phyloP scores from a whole-genome alignment of 2,329 filamentous ascomycete species.

The Ophiosphaerella narmari region DNA sequence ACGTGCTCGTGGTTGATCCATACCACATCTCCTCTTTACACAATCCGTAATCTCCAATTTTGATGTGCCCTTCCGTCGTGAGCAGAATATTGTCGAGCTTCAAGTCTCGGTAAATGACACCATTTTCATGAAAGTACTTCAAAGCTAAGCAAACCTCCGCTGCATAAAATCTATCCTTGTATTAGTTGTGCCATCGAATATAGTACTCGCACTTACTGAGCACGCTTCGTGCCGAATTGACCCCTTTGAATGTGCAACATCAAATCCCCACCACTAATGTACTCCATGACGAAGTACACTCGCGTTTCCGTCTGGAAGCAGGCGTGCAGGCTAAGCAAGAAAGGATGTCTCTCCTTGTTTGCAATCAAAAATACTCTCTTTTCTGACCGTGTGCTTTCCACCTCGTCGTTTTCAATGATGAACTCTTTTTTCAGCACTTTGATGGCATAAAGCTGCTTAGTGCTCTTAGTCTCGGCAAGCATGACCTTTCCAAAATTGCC shows the following conservation, averaged over 20 bases:
- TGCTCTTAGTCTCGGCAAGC: constrained; percentile 94
- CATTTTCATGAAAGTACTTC: constrained; percentile 99
- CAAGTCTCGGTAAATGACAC: constrained; percentile 89
- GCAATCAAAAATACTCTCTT: constrained; percentile 97
- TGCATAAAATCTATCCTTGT: constrained; percentile 77
- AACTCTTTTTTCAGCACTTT: constrained; percentile 99
- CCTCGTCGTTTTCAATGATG: constrained; percentile 99
- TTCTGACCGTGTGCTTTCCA: constrained; percentile 95
- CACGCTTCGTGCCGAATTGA: constrained; percentile 92
- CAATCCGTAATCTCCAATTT: constrained; percentile 97
- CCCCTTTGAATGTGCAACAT: constrained; percentile 99
- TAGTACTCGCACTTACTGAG: constrained; percentile 69
- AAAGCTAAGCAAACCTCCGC: constrained; percentile 95
- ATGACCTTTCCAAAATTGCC: constrained; percentile 99
- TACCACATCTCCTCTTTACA: constrained; percentile 99
- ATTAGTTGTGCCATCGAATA: constrained; percentile 15
- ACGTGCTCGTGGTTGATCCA: constrained; percentile 92
- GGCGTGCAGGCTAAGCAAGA: constrained; percentile 91
- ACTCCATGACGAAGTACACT: constrained; percentile 99
- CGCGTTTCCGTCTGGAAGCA: constrained; percentile 99
- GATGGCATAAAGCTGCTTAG: constrained; percentile 92
- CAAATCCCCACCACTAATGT: constrained; percentile 95
- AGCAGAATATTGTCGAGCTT: constrained; percentile 89
- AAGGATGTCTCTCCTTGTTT: constrained; percentile 95
- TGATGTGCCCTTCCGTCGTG: constrained; percentile 95